Base-by-base conservation (phyloP, 345 rosid genomes). In the Salix caprea region DNA sequence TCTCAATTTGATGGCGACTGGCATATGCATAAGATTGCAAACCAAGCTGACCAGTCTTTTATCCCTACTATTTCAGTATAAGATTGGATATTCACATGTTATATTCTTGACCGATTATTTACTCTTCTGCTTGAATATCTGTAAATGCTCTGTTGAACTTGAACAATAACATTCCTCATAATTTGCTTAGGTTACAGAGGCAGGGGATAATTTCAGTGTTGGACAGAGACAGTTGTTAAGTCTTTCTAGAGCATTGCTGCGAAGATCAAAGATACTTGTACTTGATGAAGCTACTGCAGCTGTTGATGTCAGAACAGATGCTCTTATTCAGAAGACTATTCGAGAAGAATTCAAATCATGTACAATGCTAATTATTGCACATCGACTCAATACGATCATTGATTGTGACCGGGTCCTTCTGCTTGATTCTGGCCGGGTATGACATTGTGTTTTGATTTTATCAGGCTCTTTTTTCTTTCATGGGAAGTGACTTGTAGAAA, bases 271-370 rank as follows among this genome's bases (percentile, higher is more conserved):
- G 91, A 96, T 96, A 84, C 97, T 96, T 67, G 93, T 93, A 30
- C 99, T 96, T 40, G 99, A 96, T 82, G 99, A 96, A 87, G 99
- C 99, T 72, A 96, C 99, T 72, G 99, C 99, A 52, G 98, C 99
- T 79, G 99, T 96, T 70, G 99, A 96, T 79, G 99, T 96, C 44
- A 89, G 99, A 83, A 96, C 99, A 7, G 99, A 96, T 86, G 97
- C 97, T 74, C 90, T 96, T 76, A 96, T 96, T 77, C 99, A 96
- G 87, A 94, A 93, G 87, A 96, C 99, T 18, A 96, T 96, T 71
- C 86, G 99, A 73, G 99, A 96, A 85, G 99, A 96, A 79, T 96
- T 96, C 77, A 96, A 83, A 80, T 86, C 97, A 5, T 96, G 99
- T 80, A 93, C 99, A 4, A 96, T 96, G 99, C 90, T 96, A 39